A percentile compares a stretch with the other conserved stretches of the same genome.
Evolutionary conservation across 805 yeast species (phyloP).

Genomic region (Starmera caribaea): DNA sequence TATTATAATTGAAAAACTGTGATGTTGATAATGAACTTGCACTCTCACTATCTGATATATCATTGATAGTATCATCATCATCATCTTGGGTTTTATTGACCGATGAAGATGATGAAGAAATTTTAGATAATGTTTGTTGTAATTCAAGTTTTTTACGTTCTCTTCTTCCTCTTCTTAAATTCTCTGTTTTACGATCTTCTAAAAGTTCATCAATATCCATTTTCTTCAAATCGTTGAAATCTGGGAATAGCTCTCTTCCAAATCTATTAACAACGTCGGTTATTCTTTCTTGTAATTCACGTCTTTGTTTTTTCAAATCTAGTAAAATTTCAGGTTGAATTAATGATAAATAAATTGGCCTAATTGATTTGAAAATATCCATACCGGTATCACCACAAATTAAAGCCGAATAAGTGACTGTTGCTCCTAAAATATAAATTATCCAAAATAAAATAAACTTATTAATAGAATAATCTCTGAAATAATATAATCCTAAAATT

Average conservation of each 20-base stretch:
- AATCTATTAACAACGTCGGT: conserved; percentile 70
- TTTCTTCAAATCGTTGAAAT: conserved; percentile 44
- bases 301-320: conserved; percentile 53
- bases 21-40: conserved; percentile 28
- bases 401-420: conserved; percentile 83
- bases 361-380: conserved; percentile 74
- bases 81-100: conserved; percentile 27
- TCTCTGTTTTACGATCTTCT: conserved; percentile 27
- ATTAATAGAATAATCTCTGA: conserved; percentile 23
- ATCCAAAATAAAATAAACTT: conserved; percentile 23
- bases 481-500: conserved; percentile 34
- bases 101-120: conserved; percentile 4
- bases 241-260: conserved; percentile 84
- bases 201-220: conserved; percentile 19
- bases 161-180: conserved; percentile 26
- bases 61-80: conserved; percentile 28
- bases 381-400: conserved; percentile 88
- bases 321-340: conserved; percentile 46
- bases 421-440: conserved; percentile 55
- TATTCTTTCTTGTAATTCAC: conserved; percentile 57
- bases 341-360: conserved; percentile 67
- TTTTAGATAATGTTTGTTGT: conserved; percentile 4
- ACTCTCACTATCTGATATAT: conserved; percentile 20
- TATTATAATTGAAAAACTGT: conserved; percentile 34
- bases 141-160: conserved; percentile 17